phyloP scores from a whole-genome alignment of 495 filamentous ascomycete genomes.

The Penicillium riverlandense region DNA sequence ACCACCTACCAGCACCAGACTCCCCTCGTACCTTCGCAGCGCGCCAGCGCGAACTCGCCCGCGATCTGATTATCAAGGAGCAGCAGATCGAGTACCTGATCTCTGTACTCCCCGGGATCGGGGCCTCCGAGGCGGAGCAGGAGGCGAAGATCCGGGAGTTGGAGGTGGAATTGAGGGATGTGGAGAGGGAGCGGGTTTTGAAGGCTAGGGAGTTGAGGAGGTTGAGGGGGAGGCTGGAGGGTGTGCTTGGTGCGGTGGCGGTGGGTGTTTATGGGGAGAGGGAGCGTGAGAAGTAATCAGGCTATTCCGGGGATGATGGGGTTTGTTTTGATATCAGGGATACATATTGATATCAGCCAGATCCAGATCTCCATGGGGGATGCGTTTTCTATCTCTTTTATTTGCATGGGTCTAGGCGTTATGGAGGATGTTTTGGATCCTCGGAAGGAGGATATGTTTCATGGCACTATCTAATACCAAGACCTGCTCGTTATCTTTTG shows the following conservation, averaged over 20 bases:
- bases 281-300: conserved; percentile 1
- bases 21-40: conserved; percentile 59
- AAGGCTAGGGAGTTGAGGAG: conserved; percentile 66
- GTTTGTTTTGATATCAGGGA: neutral
- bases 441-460: no score
- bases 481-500: no score
- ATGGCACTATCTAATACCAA: no score
- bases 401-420: no score
- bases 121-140: conserved; percentile 78
- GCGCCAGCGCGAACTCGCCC: conserved; percentile 72
- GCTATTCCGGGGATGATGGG: neutral
- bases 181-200: conserved; percentile 62
- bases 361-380: neutral
- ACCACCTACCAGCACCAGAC: conserved; percentile 42
- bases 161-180: conserved; percentile 65
- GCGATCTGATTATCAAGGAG: conserved; percentile 81
- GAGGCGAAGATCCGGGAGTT: conserved; percentile 63
- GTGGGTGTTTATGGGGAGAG: conserved; percentile 30
- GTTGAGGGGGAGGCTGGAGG: conserved; percentile 60
- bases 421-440: no score
- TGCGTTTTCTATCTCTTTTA: no score
- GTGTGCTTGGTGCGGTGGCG: conserved; percentile 40
- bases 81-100: conserved; percentile 92
- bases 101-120: conserved; percentile 75
- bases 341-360: no score